Base-by-base conservation (phyloP, 202 grass and related monocot genomes). In the Miscanthus sacchariflorus region DNA sequence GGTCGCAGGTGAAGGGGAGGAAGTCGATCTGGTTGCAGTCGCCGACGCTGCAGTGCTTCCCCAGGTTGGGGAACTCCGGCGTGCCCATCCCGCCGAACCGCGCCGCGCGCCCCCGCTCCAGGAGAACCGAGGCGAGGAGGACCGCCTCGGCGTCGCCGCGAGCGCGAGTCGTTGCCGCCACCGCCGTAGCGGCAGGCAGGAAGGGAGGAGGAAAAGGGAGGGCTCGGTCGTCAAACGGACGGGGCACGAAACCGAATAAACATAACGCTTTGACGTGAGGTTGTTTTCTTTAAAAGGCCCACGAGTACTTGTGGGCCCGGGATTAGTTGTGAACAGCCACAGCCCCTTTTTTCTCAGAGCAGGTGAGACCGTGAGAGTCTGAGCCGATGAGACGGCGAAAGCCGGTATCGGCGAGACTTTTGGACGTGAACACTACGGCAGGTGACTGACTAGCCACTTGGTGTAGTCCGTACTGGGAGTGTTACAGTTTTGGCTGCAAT, bases 1-100 rank as follows among this genome's bases (percentile, higher is more conserved):
- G 83, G 86, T 99, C 94, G 91, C 97, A 99, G 86, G 91, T 97
- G 93, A 98, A 98, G 81, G 93, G 93, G 81, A 98, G 89, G 91
- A 98, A 98, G 77, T 98, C 93, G 73, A 95, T 92, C 87, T 95
- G 93, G 73, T 84, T 76, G 90, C 95, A 98, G 72, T 98, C 95
- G 46, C 87, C 90, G 78, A 98, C 89, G 93, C 93, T 93, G 90
- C 95, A 98, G 91, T 98, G 95, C 86, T 76, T 76, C 45, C 95
- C 95, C 40, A 98, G 89, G 86, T 95, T n/a, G 7, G 93, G 93
- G 59, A 98, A 95, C 88, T 93, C 95, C 63, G 93, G 95, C 64
- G 93, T 98, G 18, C 93, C 95, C 95, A 98, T 98, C 13, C 49
- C 50, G 5, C 19, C 52, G 12, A 27, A 18, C 43, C n/a, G 25